These are phyloP conservation scores for Ampelomyces quisqualis DNA, from an alignment of 2,329 filamentous ascomycete species.

Conservation along the genomic window DNA sequence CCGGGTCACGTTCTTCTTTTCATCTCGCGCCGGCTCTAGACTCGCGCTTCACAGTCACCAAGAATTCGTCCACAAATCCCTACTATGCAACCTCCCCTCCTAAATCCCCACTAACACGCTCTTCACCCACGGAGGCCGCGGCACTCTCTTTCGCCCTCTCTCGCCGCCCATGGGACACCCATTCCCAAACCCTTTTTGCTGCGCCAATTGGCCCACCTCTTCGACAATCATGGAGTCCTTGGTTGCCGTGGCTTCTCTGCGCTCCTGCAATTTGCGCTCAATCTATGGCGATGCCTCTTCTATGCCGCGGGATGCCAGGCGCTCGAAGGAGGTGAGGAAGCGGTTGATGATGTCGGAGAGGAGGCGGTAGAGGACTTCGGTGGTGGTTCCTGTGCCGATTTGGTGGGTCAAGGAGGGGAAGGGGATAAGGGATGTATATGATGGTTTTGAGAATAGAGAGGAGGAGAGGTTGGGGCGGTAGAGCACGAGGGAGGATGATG, in stretches of 20 bases:
- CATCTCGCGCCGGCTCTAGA: no score
- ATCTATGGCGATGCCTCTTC: slow-evolving; percentile 29
- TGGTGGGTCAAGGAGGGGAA: slow-evolving; percentile 17
- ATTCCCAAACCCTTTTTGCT: slow-evolving; percentile 20
- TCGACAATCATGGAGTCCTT: slow-evolving; percentile 17
- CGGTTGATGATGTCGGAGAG: slow-evolving; percentile 34
- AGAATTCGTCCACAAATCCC: slow-evolving; percentile 32
- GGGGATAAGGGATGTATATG: slow-evolving; percentile 12
- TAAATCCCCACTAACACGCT: slow-evolving; percentile 30
- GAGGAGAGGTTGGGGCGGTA: slow-evolving; percentile 9
- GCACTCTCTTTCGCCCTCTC: slow-evolving; percentile 5
- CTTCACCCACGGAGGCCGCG: slow-evolving; percentile 29
- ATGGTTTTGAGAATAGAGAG: slow-evolving; percentile 4
- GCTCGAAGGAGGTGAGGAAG: slow-evolving; percentile 24
- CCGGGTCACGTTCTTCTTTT: no score
- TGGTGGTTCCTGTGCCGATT: slow-evolving; percentile 31
- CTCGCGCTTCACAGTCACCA: no score
- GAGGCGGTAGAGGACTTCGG: slow-evolving; percentile 35
- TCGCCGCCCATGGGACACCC: slow-evolving; percentile 22
- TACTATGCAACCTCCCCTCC: slow-evolving; percentile 28
- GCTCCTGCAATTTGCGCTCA: slow-evolving; percentile 24
- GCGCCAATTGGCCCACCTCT: slow-evolving; percentile 24
- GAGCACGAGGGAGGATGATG: slow-evolving; percentile 15
- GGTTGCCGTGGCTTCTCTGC: slow-evolving; percentile 3
- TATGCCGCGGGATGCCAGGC: slow-evolving; percentile 23